Evolutionary conservation across 1,284 basidiomycete genomes (phyloP).

Genomic region (Ceratobasidium sp.): DNA sequence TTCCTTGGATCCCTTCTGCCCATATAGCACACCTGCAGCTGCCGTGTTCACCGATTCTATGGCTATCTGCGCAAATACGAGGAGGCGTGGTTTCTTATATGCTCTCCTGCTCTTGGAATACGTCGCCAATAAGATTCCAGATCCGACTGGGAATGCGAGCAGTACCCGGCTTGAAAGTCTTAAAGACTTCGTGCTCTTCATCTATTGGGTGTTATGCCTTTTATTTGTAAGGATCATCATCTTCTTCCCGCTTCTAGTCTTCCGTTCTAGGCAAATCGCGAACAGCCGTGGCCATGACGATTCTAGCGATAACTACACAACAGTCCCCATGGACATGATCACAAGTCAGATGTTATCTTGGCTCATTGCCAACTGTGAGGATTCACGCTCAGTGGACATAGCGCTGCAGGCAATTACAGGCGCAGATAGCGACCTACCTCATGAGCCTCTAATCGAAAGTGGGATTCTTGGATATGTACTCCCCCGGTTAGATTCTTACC

Average conservation of each 20-base stretch:
- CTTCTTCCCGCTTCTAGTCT: too few species aligned
- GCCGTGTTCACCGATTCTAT: background rate
- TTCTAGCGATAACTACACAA: background rate
- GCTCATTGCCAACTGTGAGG: constrained; percentile 17
- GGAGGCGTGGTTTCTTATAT: too few species aligned
- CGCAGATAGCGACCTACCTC: background rate
- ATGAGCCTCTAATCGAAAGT: background rate
- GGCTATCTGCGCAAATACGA: background rate
- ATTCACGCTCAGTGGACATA: constrained; percentile 1
- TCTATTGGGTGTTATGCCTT: too few species aligned
- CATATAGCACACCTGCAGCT: background rate
- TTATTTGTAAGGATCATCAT: too few species aligned
- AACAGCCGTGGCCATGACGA: background rate
- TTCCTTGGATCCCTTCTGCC: background rate
- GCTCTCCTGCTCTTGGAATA: background rate
- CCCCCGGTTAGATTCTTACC: background rate
- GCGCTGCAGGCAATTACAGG: constrained; percentile 19
- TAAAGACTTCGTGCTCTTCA: too few species aligned
- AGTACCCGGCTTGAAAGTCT: too few species aligned
- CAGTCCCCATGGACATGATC: background rate
- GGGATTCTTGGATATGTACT: background rate
- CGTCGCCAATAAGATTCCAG: too few species aligned
- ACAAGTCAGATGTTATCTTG: constrained; percentile 6
- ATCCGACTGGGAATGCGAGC: too few species aligned
- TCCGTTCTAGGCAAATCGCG: too few species aligned